Evolutionary conservation across 2,329 filamentous ascomycete genomes (phyloP), one percentile per base, ranked within the genome.

Genomic region (Colletotrichum sp.): DNA sequence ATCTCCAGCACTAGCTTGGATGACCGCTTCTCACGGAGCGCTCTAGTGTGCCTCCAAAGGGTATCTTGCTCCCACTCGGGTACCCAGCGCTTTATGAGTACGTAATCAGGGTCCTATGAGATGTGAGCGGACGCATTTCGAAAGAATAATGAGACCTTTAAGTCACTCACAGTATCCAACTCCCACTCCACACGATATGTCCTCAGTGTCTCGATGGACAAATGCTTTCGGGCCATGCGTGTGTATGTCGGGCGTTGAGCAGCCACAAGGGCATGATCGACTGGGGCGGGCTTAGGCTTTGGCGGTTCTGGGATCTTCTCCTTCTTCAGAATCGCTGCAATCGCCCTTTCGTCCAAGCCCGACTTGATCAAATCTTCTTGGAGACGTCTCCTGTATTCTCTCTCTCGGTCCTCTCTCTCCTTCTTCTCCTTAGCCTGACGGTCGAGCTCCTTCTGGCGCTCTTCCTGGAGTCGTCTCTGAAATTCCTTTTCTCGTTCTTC

Each of bases 41-140:
- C 86, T 77, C 89, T 89, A 5, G 94, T 95, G 84, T 96, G 93
- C 59, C 91, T 89, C 89, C 94, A 96, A 65, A 95, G 89, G 72
- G 92, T 87, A 75, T 95, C 90, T 80, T 95, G 94, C 81, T 95
- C 91, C 77, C 91, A 90, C 79, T 95, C 92, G 6, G 91, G 90
- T 68, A 96, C 92, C 91, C 92, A 95, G 72, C 92, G 89, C 84
- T 94, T 94, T 85, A 96, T 94, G 75, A 96, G 84, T 71, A 96
- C 87, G 79, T 92, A 96, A 63, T 94, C 92, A 21, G 91, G 89
- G 80, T 96, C 93, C 88, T 92, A 78, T 57, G 13, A 18, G 26
- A 34, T 8, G 34, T n/a, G 49, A 69, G 64, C 63, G 32, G 15
- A 55, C 15, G 10, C 30, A 30, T 28, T 36, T 32, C 18, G 69